Base-by-base conservation (phyloP, 2,329 filamentous ascomycete species). In the Xylariomycetidae sp. region DNA sequence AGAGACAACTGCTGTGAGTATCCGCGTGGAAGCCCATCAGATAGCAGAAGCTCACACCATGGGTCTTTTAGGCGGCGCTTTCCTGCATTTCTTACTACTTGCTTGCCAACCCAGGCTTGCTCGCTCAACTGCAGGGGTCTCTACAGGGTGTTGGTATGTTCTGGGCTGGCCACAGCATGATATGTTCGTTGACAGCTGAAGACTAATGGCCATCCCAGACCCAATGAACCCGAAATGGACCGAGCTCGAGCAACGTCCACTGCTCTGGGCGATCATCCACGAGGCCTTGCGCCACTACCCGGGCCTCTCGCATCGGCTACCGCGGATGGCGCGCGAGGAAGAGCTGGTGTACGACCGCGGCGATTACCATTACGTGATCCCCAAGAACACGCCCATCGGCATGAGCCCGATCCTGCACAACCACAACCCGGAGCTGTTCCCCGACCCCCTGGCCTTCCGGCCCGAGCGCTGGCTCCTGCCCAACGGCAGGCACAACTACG, bases 1-100 rank as follows among this genome's bases (percentile, higher is more conserved):
- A 3, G 51, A 65, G 37, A 67, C 63, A 4, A 64, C 63, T 2
- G 41, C 48, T n/a, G 46, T 46, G 36, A 34, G 16, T 12, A 12
- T 8, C 12, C 20, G 8, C 8, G 8, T 12, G 20, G 8, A 12
- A n/a, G 8, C 9, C 22, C 9, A n/a, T 23, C 9, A 9, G 8
- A 23, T 23, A 9, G 22, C 8, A 55, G 23, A 13, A 17, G 13
- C 6, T 19, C n/a, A n/a, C 9, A n/a, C 34, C 37, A 16, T 35
- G 22, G 4, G 12, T 16, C 6, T 24, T 43, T 3, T 39, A 50
- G 34, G 57, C 52, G 10, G 59, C 55, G 0, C 42, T 67, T 10
- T 43, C 52, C 4, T 36, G 57, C 8, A 49, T 56, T 12, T 47
- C 53, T 10, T 66, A 53, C 41, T 42, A 61, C 46, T 42, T 65